Base-by-base conservation (phyloP, 176 grass and related monocot genomes). In the Triticum timopheevii region DNA sequence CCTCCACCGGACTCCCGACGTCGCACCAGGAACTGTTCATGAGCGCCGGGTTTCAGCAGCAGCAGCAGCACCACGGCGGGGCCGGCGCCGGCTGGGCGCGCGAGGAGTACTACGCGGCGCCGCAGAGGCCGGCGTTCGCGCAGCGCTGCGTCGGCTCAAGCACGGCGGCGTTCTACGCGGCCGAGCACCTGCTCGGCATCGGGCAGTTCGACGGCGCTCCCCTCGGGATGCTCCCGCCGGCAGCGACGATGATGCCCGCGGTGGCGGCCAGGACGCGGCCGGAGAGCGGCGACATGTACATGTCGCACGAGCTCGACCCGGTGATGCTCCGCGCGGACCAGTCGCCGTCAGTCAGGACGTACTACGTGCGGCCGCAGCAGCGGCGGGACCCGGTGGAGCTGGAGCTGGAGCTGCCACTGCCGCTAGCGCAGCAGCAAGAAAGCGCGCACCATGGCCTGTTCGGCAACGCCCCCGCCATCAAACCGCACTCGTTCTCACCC, bases 171-270 rank as follows among this genome's bases (percentile, higher is more conserved):
- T 93, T 95, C 79, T 95, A 87, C 74, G 90, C 89, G 11, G 62
- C 92, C 9, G 92, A 94, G 80, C 40, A 89, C 23, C 69, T 89
- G 30, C 78, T 89, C 39, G 61, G 79, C 73, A 81, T 94, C 72
- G 38, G 40, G 69, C 86, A 84, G 81, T 83, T 87, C 22, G 80
- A 91, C 22, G 79, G 24, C 56, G 13, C 73, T 33, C 31, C 40
- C 33, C 16, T 44, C 15, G 77, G 24, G 4, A 28, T 72, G 20
- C 61, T 90, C 30, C 50, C 71, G 83, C 40, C 67, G 15, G 3
- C 62, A 50, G 13, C 75, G 12, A 0, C 52, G 19, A 76, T 27
- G 81, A 23, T 22, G 35, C 25, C 84, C 0, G 16, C 16, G 50
- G 50, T 54, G 50, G 16, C 16, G 50, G 50, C 50, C 50, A 54